Evolutionary conservation across 306 rosid genomes (phyloP).

Genomic region (Gastrolobium bilobum): DNA sequence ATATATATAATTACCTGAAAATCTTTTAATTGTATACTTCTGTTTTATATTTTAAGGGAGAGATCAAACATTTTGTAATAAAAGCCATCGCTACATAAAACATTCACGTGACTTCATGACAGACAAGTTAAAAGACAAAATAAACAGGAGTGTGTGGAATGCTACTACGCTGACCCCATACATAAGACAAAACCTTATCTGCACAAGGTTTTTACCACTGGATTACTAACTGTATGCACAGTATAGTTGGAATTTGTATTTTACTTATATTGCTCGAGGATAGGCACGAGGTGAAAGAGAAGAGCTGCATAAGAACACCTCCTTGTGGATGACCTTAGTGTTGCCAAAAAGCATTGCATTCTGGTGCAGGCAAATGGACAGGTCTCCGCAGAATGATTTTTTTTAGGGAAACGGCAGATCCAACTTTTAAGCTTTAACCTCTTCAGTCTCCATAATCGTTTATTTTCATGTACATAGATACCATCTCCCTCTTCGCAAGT

Average conservation of each 20-base stretch:
- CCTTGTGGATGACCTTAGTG: conserved; percentile 30
- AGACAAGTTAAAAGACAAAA: conserved; percentile 67
- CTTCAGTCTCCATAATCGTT: neutral
- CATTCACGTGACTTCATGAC: conserved; percentile 82
- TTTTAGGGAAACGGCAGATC: conserved; percentile 20
- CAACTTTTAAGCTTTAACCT: conserved; percentile 8
- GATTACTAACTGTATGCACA: neutral
- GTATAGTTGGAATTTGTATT: neutral
- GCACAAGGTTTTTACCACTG: conserved; percentile 43
- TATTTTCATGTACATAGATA: neutral
- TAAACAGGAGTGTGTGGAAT: conserved; percentile 68
- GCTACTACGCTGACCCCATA: conserved; percentile 76
- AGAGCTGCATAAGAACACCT: neutral
- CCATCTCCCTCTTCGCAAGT: neutral
- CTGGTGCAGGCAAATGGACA: conserved; percentile 59
- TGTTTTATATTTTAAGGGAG: too few relatives aligned
- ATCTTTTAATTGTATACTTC: too few relatives aligned
- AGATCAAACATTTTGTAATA: neutral
- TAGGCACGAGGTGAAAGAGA: conserved; percentile 21
- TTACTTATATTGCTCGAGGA: neutral
- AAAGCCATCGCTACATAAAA: conserved; percentile 44
- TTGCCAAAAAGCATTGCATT: conserved; percentile 64
- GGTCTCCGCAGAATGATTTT: conserved; percentile 36
- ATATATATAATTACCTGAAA: too few relatives aligned
- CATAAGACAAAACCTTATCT: conserved; percentile 83